Evolutionary conservation across 2,329 filamentous ascomycete genomes (phyloP), one percentile per base, ranked within the genome.

Genomic region (Balansia obtecta): DNA sequence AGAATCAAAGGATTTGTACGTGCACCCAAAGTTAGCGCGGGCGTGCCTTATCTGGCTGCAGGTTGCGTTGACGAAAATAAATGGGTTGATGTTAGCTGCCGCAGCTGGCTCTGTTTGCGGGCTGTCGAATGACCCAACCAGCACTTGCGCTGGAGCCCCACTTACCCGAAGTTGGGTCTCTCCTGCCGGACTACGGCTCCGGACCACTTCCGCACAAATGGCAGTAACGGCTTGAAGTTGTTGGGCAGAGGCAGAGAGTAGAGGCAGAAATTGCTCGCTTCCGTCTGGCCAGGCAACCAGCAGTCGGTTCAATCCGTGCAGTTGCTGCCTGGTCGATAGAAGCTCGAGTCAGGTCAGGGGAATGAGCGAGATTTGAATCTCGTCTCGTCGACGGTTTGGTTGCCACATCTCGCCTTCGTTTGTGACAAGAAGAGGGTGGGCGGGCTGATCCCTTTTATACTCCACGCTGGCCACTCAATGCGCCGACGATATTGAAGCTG

Each of bases 261-360:
- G 15, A 20, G 11, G 34, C 15, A n/a, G 11, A 45, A 50, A 50
- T 52, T 46, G 45, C 40, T 43, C 50, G 50, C 43, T 22, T 50
- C 42, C 43, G 50, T 41, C 50, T 49, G 49, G 40, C 43, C 52
- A 43, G 51, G 45, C 52, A 52, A 50, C 47, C 38, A 44, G 49
- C 22, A 27, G 16, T 42, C 43, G 49, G 34, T 45, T 46, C 37
- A 39, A 13, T 42, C 32, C 27, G 20, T 43, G 46, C 46, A 44
- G 42, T 13, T 32, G 20, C 30, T 39, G 50, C 45, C 4, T 22
- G 20, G 20, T 22, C 2, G 20, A 22, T 22, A 4, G 20, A 22
- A 3, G 20, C 4, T 22, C 20, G 20, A 22, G 20, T 22, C 33
- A n/a, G n/a, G n/a, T n/a, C n/a, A n/a, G 33, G 13, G 9, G 33